These are phyloP conservation scores for Monascus ruber DNA, from an alignment of 2,329 filamentous ascomycete species.

Conservation along the genomic window DNA sequence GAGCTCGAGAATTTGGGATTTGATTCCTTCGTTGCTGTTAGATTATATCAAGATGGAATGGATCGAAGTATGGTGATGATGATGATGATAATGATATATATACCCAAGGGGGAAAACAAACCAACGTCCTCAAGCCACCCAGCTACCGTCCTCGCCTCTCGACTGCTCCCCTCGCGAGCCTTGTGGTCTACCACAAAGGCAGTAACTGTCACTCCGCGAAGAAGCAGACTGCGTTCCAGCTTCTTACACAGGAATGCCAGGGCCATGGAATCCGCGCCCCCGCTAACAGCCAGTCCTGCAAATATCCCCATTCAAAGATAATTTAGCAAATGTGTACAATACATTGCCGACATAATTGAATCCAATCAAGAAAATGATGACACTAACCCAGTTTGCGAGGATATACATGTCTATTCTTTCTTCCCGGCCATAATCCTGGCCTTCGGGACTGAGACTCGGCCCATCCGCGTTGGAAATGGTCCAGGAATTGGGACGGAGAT, in stretches of 20 bases:
- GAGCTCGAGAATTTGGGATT: conserved; percentile 30
- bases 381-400: conserved; percentile 1
- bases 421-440: conserved; percentile 2
- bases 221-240: conserved; percentile 21
- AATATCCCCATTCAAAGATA: not conserved
- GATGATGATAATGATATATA: too few species aligned
- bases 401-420: not conserved
- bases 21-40: conserved; percentile 15
- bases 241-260: conserved; percentile 61
- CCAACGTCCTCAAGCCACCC: conserved; percentile 30
- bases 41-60: not conserved
- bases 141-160: conserved; percentile 44
- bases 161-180: conserved; percentile 42
- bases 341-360: not conserved
- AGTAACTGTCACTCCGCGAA: conserved; percentile 25
- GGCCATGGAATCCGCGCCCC: conserved; percentile 97
- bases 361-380: conserved; percentile 4
- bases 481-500: conserved; percentile 16
- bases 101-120: not conserved
- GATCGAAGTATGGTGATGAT: too few species aligned
- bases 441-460: conserved; percentile 5
- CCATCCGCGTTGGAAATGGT: conserved; percentile 21
- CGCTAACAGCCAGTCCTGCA: conserved; percentile 69
- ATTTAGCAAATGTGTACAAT: conserved; percentile 25
- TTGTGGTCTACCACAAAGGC: conserved; percentile 53